phyloP scores from a whole-genome alignment of 2,329 filamentous ascomycete species.

The Chaetoscypha palmicola region DNA sequence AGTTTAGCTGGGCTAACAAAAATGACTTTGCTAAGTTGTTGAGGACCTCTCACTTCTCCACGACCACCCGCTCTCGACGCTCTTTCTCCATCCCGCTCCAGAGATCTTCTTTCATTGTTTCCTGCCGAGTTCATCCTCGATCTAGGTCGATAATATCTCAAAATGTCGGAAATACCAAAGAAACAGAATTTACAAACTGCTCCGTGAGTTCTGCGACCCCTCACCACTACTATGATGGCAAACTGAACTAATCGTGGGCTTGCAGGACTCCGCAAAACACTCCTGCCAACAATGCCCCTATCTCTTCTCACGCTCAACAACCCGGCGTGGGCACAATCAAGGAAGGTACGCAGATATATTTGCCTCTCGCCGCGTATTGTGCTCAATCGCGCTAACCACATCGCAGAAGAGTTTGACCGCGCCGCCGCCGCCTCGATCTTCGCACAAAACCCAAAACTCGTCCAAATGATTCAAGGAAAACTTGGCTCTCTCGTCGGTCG shows the following conservation, averaged over 20 bases:
- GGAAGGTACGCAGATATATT: slow-evolving; percentile 64
- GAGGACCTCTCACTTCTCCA: slow-evolving; percentile 1
- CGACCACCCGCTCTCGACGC: background rate
- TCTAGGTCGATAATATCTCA: slow-evolving; percentile 13
- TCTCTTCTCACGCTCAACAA: slow-evolving; percentile 95
- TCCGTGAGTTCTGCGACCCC: slow-evolving; percentile 45
- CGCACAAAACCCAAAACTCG: slow-evolving; percentile 87
- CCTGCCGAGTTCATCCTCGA: background rate
- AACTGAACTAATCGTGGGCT: slow-evolving; percentile 21
- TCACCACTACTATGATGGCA: slow-evolving; percentile 8
- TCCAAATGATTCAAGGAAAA: slow-evolving; percentile 97
- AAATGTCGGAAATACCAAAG: slow-evolving; percentile 59
- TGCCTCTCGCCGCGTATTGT: slow-evolving; percentile 27
- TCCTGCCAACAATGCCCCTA: slow-evolving; percentile 88
- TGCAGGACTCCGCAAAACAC: slow-evolving; percentile 96
- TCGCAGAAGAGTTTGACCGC: slow-evolving; percentile 80
- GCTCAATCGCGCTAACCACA: slow-evolving; percentile 18
- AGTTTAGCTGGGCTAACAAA: slow-evolving; percentile 6
- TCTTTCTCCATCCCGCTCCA: slow-evolving; percentile 2
- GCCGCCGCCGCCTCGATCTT: slow-evolving; percentile 85
- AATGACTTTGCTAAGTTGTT: slow-evolving; percentile 5
- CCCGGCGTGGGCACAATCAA: slow-evolving; percentile 92
- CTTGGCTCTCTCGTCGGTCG: slow-evolving; percentile 87
- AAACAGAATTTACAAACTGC: slow-evolving; percentile 52
- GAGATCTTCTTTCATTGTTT: background rate